Evolutionary conservation across 257 asterid genomes (phyloP).

Genomic region (Nicotiana sylvestris): DNA sequence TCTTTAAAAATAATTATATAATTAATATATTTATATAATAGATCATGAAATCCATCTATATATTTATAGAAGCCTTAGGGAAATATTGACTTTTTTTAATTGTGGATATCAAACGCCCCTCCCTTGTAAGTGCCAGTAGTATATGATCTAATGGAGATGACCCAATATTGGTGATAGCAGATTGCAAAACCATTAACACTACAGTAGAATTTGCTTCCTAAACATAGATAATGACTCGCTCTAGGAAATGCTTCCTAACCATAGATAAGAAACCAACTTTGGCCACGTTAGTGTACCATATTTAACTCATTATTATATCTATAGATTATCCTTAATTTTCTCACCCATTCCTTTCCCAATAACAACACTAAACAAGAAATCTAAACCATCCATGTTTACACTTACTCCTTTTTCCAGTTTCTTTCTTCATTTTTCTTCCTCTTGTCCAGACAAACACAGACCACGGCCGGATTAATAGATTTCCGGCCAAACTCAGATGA

Average conservation of each 20-base stretch:
- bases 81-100: no score
- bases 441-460: slow-evolving; percentile 13
- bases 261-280: slow-evolving; percentile 10
- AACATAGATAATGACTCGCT: slow-evolving; percentile 13
- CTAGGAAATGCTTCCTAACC: slow-evolving; percentile 15
- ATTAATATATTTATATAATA: no score
- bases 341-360: slow-evolving; percentile 5
- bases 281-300: slow-evolving; percentile 15
- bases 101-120: no score
- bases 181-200: no score
- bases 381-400: slow-evolving; percentile 17
- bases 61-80: no score
- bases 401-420: slow-evolving; percentile 9
- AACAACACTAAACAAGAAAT: slow-evolving; percentile 9
- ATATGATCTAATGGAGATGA: no score
- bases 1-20: no score
- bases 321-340: slow-evolving; percentile 25
- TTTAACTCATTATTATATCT: background rate
- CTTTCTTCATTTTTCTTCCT: slow-evolving; percentile 20
- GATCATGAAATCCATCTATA: no score
- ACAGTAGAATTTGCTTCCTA: background rate
- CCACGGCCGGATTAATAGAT: slow-evolving; percentile 27
- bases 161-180: no score
- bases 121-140: no score
- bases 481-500: slow-evolving; percentile 16